Conservation (phyloP, 2,329 filamentous ascomycete species). For the Ceratocystis alfenasii region DNA sequence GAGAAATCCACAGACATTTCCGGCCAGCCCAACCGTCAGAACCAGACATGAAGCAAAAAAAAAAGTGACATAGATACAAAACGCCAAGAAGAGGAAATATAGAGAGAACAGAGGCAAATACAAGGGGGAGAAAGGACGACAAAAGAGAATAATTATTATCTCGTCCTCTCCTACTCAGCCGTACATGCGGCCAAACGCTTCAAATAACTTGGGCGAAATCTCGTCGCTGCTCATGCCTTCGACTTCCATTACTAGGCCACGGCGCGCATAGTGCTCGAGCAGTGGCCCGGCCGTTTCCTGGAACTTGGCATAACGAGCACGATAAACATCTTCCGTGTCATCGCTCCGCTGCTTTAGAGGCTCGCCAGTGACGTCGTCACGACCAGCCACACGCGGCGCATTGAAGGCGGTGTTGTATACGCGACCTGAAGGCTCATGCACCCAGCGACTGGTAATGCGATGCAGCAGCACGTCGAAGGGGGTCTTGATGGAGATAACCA, state of each 20-base stretch:
- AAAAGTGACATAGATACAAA: not conserved
- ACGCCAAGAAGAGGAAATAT: not conserved
- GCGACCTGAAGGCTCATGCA: slow-evolving; percentile 79
- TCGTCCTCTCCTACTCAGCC: not conserved
- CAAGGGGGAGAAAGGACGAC: not conserved
- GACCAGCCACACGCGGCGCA: slow-evolving; percentile 64
- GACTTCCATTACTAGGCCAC: slow-evolving; percentile 76
- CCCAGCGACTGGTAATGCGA: slow-evolving; percentile 83
- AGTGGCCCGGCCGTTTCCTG: slow-evolving; percentile 75
- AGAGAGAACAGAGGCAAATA: not conserved
- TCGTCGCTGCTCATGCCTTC: slow-evolving; percentile 85
- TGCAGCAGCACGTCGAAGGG: slow-evolving; percentile 77
- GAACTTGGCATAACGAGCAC: slow-evolving; percentile 67
- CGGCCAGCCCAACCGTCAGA: not conserved
- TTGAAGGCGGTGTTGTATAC: slow-evolving; percentile 96
- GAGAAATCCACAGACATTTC: not conserved
- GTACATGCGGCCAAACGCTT: slow-evolving; percentile 55
- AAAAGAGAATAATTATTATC: too few relatives aligned
- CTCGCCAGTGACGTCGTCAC: slow-evolving; percentile 87
- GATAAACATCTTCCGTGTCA: slow-evolving; percentile 79
- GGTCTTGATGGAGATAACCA: slow-evolving; percentile 77
- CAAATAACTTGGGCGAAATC: slow-evolving; percentile 79
- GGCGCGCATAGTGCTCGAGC: slow-evolving; percentile 75
- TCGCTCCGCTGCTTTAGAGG: slow-evolving; percentile 69
- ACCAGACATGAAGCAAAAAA: not conserved